Conservation (phyloP, 257 asterid genomes). For the Ophiorrhiza pumila region DNA sequence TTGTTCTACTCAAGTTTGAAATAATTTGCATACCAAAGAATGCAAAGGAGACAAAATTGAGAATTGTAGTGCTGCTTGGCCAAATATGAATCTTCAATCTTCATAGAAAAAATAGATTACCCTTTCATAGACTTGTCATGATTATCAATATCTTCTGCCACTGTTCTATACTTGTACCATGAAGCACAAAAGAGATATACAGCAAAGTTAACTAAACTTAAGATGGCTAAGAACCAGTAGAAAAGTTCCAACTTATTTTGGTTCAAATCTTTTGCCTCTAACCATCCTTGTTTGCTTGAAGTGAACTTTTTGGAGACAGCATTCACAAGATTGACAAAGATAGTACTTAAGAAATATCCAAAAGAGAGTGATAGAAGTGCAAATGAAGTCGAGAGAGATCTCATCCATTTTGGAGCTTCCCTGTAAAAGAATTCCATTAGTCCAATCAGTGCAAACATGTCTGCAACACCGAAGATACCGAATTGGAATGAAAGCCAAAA, state of each 20-base stretch:
- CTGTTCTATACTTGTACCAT: slow-evolving; percentile 60
- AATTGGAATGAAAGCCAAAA: slow-evolving; percentile 68
- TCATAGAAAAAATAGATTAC: too few species aligned
- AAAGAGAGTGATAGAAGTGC: slow-evolving; percentile 54
- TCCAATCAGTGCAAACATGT: slow-evolving; percentile 66
- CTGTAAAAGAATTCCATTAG: slow-evolving; percentile 60
- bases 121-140: too few species aligned
- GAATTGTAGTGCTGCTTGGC: too few species aligned
- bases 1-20: too few species aligned
- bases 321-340: slow-evolving; percentile 44
- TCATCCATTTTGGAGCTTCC: slow-evolving; percentile 68
- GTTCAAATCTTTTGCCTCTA: slow-evolving; percentile 49
- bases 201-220: slow-evolving; percentile 59
- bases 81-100: too few species aligned
- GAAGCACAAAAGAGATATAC: slow-evolving; percentile 55
- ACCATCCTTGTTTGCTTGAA: slow-evolving; percentile 50
- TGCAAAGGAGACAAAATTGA: too few species aligned
- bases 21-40: too few species aligned
- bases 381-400: slow-evolving; percentile 66
- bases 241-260: slow-evolving; percentile 46
- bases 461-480: slow-evolving; percentile 65
- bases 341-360: slow-evolving; percentile 58
- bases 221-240: slow-evolving; percentile 53
- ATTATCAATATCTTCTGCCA: slow-evolving; percentile 1
- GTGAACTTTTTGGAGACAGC: slow-evolving; percentile 34